Evolutionary conservation across 306 rosid species (phyloP).

Genomic region (Cicer judaicum): DNA sequence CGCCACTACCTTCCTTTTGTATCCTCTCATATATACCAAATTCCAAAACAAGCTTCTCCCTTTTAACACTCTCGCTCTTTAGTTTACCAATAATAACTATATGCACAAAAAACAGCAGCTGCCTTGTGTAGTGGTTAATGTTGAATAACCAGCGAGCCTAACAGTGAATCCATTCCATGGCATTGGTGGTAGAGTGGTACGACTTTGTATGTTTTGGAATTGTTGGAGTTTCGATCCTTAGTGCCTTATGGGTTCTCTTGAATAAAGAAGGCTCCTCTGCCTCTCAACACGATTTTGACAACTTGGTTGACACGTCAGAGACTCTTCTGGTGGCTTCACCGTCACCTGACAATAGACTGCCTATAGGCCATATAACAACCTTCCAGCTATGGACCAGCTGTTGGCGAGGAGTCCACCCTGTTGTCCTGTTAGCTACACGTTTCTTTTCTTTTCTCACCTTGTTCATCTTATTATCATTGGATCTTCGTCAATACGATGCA

Average conservation of each 20-base stretch:
- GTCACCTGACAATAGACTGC: conserved; percentile 44
- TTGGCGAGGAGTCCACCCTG: conserved; percentile 72
- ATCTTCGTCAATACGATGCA: conserved; percentile 49
- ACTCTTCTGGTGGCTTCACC: conserved; percentile 50
- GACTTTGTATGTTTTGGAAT: conserved; percentile 75
- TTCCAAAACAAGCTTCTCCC: not conserved
- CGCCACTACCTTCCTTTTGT: conserved; percentile 15
- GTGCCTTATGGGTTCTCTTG: conserved; percentile 65
- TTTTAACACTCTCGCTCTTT: not conserved
- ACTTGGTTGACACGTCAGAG: conserved; percentile 45
- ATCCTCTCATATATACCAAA: not conserved
- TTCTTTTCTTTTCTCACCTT: conserved; percentile 52
- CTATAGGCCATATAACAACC: conserved; percentile 46
- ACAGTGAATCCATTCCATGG: conserved; percentile 42
- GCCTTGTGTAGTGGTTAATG: not conserved
- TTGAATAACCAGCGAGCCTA: not conserved
- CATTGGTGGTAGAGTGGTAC: conserved; percentile 64
- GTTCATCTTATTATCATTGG: conserved; percentile 56
- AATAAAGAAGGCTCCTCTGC: conserved; percentile 49
- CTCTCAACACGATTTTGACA: conserved; percentile 41
- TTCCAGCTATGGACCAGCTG: conserved; percentile 72
- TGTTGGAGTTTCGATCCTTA: conserved; percentile 48
- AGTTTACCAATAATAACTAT: not conserved
- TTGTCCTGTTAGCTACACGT: conserved; percentile 58
- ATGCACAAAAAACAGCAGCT: not conserved